These are phyloP conservation scores for Pichia sp. DNA, from an alignment of 1,139 yeast species.

Conservation along the genomic window DNA sequence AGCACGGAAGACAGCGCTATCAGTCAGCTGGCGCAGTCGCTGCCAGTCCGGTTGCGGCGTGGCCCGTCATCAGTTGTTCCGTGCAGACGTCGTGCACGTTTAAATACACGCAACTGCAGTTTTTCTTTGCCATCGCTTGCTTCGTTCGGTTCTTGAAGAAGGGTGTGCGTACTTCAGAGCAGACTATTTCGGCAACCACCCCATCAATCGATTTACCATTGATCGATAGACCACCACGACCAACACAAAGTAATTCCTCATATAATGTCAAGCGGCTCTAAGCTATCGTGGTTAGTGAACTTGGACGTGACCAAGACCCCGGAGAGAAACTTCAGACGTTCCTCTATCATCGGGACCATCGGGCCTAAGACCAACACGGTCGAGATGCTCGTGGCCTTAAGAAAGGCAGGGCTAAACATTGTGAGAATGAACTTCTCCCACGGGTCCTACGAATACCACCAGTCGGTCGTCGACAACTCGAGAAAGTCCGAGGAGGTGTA, in stretches of 20 bases:
- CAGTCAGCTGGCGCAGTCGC: too few species aligned
- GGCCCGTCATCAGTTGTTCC: not conserved
- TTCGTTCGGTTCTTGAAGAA: too few species aligned
- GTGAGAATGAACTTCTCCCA: slow-evolving; percentile 99
- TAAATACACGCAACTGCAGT: not conserved
- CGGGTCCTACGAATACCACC: slow-evolving; percentile 96
- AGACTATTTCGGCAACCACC: too few species aligned
- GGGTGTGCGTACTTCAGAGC: too few species aligned
- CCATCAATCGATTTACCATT: too few species aligned
- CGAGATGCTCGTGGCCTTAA: slow-evolving; percentile 77
- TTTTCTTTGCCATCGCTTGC: not conserved
- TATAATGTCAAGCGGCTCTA: slow-evolving; percentile 35
- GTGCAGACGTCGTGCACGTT: not conserved
- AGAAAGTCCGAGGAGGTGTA: slow-evolving; percentile 87
- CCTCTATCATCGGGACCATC: slow-evolving; percentile 96
- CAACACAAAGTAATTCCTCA: not conserved
- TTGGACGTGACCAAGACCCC: slow-evolving; percentile 78
- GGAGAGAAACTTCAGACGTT: slow-evolving; percentile 82
- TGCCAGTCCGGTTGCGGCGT: too few species aligned
- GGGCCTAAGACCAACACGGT: slow-evolving; percentile 95
- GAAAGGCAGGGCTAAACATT: slow-evolving; percentile 96
- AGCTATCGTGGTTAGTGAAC: slow-evolving; percentile 74
- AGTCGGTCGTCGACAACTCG: slow-evolving; percentile 91
- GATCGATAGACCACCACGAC: too few species aligned
- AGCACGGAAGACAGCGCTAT: not conserved